Percentiles rank a stretch among this genome's conserved stretches.
Evolutionary conservation across 2,329 filamentous ascomycete species (phyloP).

Genomic region (Cordyceps javanica): DNA sequence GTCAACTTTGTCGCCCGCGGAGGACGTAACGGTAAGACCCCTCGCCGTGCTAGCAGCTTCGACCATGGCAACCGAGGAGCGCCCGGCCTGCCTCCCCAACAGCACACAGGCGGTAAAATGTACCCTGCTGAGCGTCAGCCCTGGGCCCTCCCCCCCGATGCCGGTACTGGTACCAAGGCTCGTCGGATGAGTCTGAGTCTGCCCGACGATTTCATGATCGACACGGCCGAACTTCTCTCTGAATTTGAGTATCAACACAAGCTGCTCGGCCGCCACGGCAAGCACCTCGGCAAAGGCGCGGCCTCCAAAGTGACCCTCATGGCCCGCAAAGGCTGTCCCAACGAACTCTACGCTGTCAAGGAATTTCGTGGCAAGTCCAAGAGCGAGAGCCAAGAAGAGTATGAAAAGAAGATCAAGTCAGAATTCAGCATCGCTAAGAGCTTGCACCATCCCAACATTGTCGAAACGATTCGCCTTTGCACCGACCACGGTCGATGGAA

Average conservation of each 20-base stretch:
- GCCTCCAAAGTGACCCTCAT: conserved; percentile 80
- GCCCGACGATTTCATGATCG: conserved; percentile 68
- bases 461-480: conserved; percentile 73
- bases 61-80: conserved; percentile 31
- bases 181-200: conserved; percentile 69
- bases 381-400: conserved; percentile 65
- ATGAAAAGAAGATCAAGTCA: conserved; percentile 84
- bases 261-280: conserved; percentile 65
- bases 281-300: conserved; percentile 73
- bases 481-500: conserved; percentile 72
- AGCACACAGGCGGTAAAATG: conserved; percentile 21
- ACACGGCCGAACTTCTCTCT: conserved; percentile 59
- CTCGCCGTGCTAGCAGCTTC: conserved; percentile 43
- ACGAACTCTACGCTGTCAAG: conserved; percentile 76
- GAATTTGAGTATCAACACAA: conserved; percentile 68
- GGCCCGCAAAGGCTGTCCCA: conserved; percentile 58
- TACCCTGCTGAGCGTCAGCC: conserved; percentile 38
- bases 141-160: conserved; percentile 58
- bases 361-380: conserved; percentile 71
- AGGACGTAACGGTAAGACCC: conserved; percentile 18
- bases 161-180: conserved; percentile 70
- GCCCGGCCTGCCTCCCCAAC: conserved; percentile 16
- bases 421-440: conserved; percentile 86
- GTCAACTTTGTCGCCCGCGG: conserved; percentile 39
- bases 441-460: conserved; percentile 79